A percentile compares a stretch with the other conserved stretches of the same genome.
Evolutionary conservation across 1,284 basidiomycete species (phyloP).

Genomic region (Crucibulum parvulum): DNA sequence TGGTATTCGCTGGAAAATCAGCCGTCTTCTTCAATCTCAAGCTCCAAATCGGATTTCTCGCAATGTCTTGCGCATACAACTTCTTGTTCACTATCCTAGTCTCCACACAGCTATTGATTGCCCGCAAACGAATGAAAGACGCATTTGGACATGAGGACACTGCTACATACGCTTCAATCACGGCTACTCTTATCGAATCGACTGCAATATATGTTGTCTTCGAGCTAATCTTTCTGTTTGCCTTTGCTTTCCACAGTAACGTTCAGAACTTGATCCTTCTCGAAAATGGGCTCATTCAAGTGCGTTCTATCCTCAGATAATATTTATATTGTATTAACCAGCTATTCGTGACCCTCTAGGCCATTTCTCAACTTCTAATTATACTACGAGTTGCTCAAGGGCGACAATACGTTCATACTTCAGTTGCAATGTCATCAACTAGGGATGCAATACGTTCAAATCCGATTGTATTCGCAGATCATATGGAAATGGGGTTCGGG

Average conservation of each 20-base stretch:
- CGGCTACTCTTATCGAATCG: conserved; percentile 20
- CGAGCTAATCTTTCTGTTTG: conserved; percentile 17
- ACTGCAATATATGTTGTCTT: conserved; percentile 19
- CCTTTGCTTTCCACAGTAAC: conserved; percentile 14
- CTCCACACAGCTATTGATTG: conserved; percentile 19
- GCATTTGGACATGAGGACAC: conserved; percentile 22
- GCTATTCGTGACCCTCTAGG: conserved; percentile 15
- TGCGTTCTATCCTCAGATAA: neutral
- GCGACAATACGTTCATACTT: conserved; percentile 3
- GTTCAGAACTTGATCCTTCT: conserved; percentile 17
- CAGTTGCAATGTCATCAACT: too few relatives aligned
- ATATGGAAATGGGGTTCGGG: too few relatives aligned
- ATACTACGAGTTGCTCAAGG: conserved; percentile 32
- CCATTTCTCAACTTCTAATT: conserved; percentile 31
- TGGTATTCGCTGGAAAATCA: conserved; percentile 18
- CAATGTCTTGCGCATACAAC: conserved; percentile 30
- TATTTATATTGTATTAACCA: neutral
- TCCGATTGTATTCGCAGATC: too few relatives aligned
- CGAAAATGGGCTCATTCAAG: conserved; percentile 16
- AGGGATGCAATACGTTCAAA: too few relatives aligned
- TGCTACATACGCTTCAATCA: conserved; percentile 21
- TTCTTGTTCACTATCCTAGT: conserved; percentile 36
- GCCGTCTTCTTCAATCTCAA: conserved; percentile 28
- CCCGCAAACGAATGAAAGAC: conserved; percentile 18
- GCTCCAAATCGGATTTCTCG: conserved; percentile 30